Evolutionary conservation across 2,329 filamentous ascomycete species (phyloP).

Genomic region (Neurospora crassa): DNA sequence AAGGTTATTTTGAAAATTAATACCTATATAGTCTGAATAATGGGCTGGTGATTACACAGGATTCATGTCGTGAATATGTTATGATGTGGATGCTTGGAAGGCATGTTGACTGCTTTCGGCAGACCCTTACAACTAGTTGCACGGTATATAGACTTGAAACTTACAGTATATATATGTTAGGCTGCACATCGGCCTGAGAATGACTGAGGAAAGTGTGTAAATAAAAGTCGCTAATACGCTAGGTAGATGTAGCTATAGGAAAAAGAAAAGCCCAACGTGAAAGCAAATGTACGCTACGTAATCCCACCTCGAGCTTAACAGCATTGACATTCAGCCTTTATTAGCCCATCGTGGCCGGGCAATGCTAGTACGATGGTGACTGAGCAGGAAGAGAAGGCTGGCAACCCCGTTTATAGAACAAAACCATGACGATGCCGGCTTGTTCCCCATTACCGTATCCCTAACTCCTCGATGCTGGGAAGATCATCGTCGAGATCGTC

Average conservation of each 20-base stretch:
- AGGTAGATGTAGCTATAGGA: neutral
- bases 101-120: neutral
- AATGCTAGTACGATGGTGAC: neutral
- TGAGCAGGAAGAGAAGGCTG: neutral
- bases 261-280: neutral
- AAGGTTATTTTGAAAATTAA: fast-evolving
- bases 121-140: neutral
- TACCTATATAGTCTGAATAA: fast-evolving
- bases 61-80: neutral
- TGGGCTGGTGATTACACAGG: neutral
- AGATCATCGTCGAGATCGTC: neutral
- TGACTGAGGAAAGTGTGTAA: neutral
- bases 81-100: neutral
- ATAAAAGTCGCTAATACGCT: neutral
- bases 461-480: neutral
- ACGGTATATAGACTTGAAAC: neutral
- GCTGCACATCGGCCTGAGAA: too few species aligned
- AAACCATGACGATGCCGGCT: neutral
- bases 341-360: too few species aligned
- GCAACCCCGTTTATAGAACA: neutral
- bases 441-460: neutral
- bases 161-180: neutral
- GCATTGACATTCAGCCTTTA: neutral
- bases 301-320: neutral
- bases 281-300: neutral